Conservation (phyloP, 2,329 filamentous ascomycete species). For the Ophiostoma sp. region DNA sequence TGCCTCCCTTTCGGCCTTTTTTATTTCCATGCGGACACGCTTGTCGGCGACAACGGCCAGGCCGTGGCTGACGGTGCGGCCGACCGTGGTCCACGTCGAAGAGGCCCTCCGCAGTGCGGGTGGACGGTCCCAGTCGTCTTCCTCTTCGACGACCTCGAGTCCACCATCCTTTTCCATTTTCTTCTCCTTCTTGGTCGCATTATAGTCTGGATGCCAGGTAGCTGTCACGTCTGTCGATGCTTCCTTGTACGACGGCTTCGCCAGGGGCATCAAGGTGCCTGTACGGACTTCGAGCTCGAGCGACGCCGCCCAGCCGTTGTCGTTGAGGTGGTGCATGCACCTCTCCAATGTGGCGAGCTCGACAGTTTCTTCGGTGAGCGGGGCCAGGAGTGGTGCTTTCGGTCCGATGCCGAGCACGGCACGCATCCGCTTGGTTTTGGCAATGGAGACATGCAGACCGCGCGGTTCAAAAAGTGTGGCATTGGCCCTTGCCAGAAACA, state of each 20-base stretch:
- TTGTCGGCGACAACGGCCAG: constrained; percentile 35
- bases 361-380: constrained; percentile 32
- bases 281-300: constrained; percentile 22
- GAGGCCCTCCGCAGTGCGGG: not conserved
- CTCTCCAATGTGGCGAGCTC: constrained; percentile 32
- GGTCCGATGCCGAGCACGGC: constrained; percentile 31
- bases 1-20: constrained; percentile 29
- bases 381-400: constrained; percentile 30
- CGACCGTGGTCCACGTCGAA: not conserved
- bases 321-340: constrained; percentile 31
- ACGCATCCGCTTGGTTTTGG: constrained; percentile 33
- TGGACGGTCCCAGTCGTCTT: not conserved
- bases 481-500: constrained; percentile 37
- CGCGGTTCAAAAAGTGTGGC: constrained; percentile 37
- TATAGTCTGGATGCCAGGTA: not conserved
- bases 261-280: constrained; percentile 19
- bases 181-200: not conserved
- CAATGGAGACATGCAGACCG: constrained; percentile 36
- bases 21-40: constrained; percentile 33
- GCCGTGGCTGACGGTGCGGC: constrained; percentile 9
- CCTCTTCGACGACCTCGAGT: not conserved
- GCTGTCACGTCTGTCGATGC: not conserved
- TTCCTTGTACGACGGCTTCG: not conserved
- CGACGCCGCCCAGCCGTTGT: constrained; percentile 27
- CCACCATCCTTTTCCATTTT: not conserved